Percentiles rank a stretch among this genome's conserved stretches.
Evolutionary conservation across 176 grass and related monocot genomes (phyloP).

Genomic region (Pontederia crassipes): DNA sequence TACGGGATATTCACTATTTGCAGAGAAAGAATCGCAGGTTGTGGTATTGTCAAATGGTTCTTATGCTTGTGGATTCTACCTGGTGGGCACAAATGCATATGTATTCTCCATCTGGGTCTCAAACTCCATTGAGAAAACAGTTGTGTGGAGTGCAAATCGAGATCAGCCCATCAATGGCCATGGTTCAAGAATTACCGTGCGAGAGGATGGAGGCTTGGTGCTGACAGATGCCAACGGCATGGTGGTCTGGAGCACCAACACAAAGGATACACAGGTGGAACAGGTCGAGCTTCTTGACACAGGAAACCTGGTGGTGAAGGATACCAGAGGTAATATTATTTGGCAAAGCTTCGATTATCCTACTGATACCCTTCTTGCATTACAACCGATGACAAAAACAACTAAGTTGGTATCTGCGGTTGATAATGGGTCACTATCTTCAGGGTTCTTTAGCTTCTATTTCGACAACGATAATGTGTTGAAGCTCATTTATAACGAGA

Average conservation of each 20-base stretch:
- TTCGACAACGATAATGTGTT: slow-evolving; percentile 32
- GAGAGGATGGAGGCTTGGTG: not conserved
- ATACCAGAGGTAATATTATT: not conserved
- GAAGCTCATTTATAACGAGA: slow-evolving; percentile 31
- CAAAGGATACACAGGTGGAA: not conserved
- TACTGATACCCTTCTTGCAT: slow-evolving; percentile 38
- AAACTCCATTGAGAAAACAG: slow-evolving; percentile 9
- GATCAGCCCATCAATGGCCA: slow-evolving; percentile 38
- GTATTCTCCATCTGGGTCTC: slow-evolving; percentile 52
- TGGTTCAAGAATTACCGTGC: slow-evolving; percentile 28
- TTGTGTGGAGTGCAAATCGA: slow-evolving; percentile 51
- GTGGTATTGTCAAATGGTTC: slow-evolving; percentile 27
- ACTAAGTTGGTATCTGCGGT: slow-evolving; percentile 29
- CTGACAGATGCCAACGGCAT: slow-evolving; percentile 35
- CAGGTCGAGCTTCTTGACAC: slow-evolving; percentile 15
- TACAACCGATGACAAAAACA: slow-evolving; percentile 30
- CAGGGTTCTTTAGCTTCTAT: slow-evolving; percentile 36
- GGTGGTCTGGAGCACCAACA: slow-evolving; percentile 27
- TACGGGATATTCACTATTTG: slow-evolving; percentile 14
- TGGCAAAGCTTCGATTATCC: slow-evolving; percentile 46
- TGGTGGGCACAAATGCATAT: slow-evolving; percentile 43
- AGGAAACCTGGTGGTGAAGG: slow-evolving; percentile 31
- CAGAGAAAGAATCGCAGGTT: slow-evolving; percentile 9
- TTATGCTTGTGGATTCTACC: slow-evolving; percentile 58
- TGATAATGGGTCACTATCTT: slow-evolving; percentile 24